phyloP scores from a whole-genome alignment of 2,329 filamentous ascomycete genomes.

The Neonectria magnoliae region DNA sequence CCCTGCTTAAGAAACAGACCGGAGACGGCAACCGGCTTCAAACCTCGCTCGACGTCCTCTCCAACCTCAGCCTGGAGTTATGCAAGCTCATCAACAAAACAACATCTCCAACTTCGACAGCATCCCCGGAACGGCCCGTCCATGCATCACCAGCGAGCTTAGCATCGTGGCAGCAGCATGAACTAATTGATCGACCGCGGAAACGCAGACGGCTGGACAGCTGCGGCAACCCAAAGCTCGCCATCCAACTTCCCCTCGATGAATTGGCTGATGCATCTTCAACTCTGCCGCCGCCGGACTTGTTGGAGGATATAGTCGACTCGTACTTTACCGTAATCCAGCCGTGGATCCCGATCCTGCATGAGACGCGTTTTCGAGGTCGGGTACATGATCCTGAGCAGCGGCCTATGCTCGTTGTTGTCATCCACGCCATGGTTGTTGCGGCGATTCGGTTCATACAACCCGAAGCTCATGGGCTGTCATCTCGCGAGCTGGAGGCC shows the following conservation, averaged over 20 bases:
- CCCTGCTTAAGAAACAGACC: slow-evolving; percentile 11
- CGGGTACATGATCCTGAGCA: slow-evolving; percentile 35
- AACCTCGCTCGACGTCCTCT: slow-evolving; percentile 12
- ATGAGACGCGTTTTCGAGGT: slow-evolving; percentile 35
- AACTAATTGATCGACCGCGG: slow-evolving; percentile 10
- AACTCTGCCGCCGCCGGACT: slow-evolving; percentile 28
- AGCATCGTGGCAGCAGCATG: not conserved
- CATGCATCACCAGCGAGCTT: not conserved
- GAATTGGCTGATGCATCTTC: slow-evolving; percentile 18
- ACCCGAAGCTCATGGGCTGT: not conserved
- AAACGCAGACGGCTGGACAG: slow-evolving; percentile 35
- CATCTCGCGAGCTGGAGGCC: slow-evolving; percentile 8
- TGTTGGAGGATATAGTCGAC: slow-evolving; percentile 34
- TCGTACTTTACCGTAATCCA: slow-evolving; percentile 35
- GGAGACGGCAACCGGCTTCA: slow-evolving; percentile 4
- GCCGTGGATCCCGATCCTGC: slow-evolving; percentile 35
- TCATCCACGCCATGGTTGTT: slow-evolving; percentile 35
- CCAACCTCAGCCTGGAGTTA: slow-evolving; percentile 14
- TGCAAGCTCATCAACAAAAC: slow-evolving; percentile 11
- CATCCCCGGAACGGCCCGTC: not conserved
- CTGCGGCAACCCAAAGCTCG: slow-evolving; percentile 37
- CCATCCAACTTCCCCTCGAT: slow-evolving; percentile 25
- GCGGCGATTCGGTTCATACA: slow-evolving; percentile 34
- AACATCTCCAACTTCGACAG: not conserved
- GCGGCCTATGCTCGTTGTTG: slow-evolving; percentile 21